Percentiles rank a stretch among this genome's conserved stretches.
phyloP scores from a whole-genome alignment of 805 yeast genomes.

The Scheffersomyces coipomensis region DNA sequence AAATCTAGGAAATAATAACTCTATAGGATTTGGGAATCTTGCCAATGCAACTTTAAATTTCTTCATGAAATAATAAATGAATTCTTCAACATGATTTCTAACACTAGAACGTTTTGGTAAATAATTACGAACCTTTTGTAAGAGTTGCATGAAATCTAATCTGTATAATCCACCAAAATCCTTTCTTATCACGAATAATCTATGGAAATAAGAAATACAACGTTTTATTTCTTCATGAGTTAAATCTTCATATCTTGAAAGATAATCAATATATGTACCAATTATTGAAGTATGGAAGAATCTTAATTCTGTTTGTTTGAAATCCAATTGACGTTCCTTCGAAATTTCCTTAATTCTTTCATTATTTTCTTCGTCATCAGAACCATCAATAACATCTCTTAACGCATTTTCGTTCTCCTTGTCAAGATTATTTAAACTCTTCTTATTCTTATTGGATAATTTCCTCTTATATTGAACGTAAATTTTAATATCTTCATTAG shows the following conservation, averaged over 20 bases:
- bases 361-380: slow-evolving; percentile 34
- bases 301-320: slow-evolving; percentile 34
- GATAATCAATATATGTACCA: slow-evolving; percentile 60
- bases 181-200: slow-evolving; percentile 58
- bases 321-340: slow-evolving; percentile 49
- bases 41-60: slow-evolving; percentile 48
- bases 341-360: slow-evolving; percentile 34
- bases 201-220: slow-evolving; percentile 68
- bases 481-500: slow-evolving; percentile 53
- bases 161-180: slow-evolving; percentile 61
- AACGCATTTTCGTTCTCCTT: slow-evolving; percentile 19
- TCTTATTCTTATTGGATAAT: slow-evolving; percentile 25
- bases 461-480: slow-evolving; percentile 47
- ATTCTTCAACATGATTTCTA: slow-evolving; percentile 61
- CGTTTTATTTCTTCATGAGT: slow-evolving; percentile 57
- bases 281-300: slow-evolving; percentile 62
- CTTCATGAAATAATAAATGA: slow-evolving; percentile 64
- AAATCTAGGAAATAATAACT: slow-evolving; percentile 64
- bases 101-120: slow-evolving; percentile 44
- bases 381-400: slow-evolving; percentile 26
- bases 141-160: slow-evolving; percentile 69
- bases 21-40: slow-evolving; percentile 57
- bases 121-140: slow-evolving; percentile 48
- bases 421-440: slow-evolving; percentile 21
- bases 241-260: slow-evolving; percentile 63